Evolutionary conservation across 148 eudicot genomes (phyloP).

Genomic region (Fagopyrum esculentum): DNA sequence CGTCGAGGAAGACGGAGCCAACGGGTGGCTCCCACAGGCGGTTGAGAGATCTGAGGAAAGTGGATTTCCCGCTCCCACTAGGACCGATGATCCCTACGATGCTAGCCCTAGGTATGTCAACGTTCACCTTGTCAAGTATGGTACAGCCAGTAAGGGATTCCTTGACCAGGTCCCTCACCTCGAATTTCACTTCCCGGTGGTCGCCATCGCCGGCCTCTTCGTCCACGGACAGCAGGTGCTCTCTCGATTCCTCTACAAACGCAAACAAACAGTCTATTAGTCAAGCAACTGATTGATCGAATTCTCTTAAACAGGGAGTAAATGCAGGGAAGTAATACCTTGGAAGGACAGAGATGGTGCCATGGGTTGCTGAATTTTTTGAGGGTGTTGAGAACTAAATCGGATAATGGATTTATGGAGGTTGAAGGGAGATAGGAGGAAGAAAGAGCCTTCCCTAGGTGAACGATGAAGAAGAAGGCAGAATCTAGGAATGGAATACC

Average conservation of each 20-base stretch:
- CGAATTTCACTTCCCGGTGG: constrained; percentile 5
- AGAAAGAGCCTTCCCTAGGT: neutral
- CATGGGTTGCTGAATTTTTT: neutral
- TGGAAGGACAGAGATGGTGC: constrained; percentile 6
- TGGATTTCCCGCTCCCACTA: constrained; percentile 13
- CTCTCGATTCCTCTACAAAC: neutral
- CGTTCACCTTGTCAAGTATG: constrained; percentile 13
- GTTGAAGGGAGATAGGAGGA: neutral
- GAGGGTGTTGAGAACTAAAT: neutral
- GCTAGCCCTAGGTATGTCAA: constrained; percentile 10
- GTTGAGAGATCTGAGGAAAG: constrained; percentile 8
- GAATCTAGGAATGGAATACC: neutral
- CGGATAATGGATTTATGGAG: neutral
- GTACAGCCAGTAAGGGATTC: constrained; percentile 1
- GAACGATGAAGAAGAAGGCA: neutral
- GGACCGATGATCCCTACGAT: constrained; percentile 14
- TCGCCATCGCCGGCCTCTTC: neutral
- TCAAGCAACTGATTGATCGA: neutral
- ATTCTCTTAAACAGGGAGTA: neutral
- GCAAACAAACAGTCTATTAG: neutral
- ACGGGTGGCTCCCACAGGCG: constrained; percentile 13
- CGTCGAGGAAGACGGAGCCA: constrained; percentile 9
- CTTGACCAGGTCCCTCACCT: constrained; percentile 11
- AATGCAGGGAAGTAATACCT: neutral
- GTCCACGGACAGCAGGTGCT: constrained; percentile 7